Conservation (phyloP, 2,329 filamentous ascomycete genomes). For the Colletotrichum tabaci region DNA sequence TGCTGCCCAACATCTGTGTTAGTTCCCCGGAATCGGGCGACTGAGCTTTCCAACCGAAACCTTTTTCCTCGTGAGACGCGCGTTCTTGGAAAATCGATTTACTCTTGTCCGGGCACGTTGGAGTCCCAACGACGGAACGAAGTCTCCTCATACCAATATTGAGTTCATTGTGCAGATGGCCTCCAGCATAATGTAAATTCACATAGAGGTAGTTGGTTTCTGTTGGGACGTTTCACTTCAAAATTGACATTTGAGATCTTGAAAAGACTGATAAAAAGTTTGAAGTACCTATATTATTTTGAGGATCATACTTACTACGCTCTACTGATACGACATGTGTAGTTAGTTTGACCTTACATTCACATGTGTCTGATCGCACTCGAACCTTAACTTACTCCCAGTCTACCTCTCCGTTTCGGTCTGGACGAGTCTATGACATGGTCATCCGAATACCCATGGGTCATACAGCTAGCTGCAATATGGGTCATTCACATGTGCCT, state of each 20-base stretch:
- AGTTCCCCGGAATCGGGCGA: too few relatives aligned
- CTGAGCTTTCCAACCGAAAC: too few relatives aligned
- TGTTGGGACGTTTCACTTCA: background rate
- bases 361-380: background rate
- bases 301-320: background rate
- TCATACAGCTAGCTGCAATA: background rate
- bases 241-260: background rate
- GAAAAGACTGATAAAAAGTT: background rate
- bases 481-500: background rate
- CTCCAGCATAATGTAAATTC: background rate
- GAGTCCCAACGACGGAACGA: too few relatives aligned
- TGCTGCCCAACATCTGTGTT: too few relatives aligned
- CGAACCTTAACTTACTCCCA: background rate
- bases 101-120: background rate
- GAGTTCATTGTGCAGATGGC: background rate
- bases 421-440: background rate
- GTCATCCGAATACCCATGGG: background rate
- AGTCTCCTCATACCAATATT: too few relatives aligned
- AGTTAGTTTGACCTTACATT: background rate
- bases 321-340: background rate
- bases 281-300: background rate
- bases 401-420: background rate
- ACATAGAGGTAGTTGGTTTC: background rate
- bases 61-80: background rate
- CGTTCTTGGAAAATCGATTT: background rate